phyloP scores from a whole-genome alignment of 73 alveolate species.

The Paramecium sexaurelia region DNA sequence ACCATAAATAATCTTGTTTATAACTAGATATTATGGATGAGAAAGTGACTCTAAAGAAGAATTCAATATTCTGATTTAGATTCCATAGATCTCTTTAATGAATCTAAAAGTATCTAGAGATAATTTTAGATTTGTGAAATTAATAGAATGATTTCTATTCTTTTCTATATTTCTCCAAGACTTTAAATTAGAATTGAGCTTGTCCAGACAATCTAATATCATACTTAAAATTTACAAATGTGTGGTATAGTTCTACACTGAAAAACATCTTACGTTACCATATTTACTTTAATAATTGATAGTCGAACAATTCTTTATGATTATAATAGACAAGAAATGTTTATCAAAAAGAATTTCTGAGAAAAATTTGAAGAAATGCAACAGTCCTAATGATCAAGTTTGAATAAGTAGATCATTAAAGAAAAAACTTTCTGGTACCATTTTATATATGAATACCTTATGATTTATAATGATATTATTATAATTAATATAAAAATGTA shows the following conservation, averaged over 20 bases:
- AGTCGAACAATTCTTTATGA: too few relatives aligned
- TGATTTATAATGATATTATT: not conserved
- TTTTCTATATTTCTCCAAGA: slow-evolving; percentile 32
- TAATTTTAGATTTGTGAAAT: slow-evolving; percentile 42
- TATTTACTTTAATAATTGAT: too few relatives aligned
- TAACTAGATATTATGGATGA: too few relatives aligned
- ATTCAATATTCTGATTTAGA: slow-evolving; percentile 69
- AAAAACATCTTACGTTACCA: slow-evolving; percentile 65
- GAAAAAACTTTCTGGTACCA: not conserved
- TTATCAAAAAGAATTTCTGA: not conserved
- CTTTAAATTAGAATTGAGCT: slow-evolving; percentile 18
- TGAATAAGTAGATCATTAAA: not conserved
- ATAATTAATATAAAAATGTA: slow-evolving; percentile 12
- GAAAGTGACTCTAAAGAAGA: slow-evolving; percentile 80
- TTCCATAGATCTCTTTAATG: slow-evolving; percentile 69
- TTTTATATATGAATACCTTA: not conserved
- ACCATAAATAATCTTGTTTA: too few relatives aligned
- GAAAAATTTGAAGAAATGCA: not conserved
- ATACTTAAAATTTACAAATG: slow-evolving; percentile 28
- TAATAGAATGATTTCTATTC: not conserved
- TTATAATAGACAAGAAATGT: too few relatives aligned
- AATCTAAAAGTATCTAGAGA: slow-evolving; percentile 80
- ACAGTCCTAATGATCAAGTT: not conserved
- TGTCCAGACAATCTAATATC: slow-evolving; percentile 1
- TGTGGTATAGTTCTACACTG: slow-evolving; percentile 59